Evolutionary conservation across 2,329 filamentous ascomycete genomes (phyloP).

Genomic region (Acrodontium crateriforme): DNA sequence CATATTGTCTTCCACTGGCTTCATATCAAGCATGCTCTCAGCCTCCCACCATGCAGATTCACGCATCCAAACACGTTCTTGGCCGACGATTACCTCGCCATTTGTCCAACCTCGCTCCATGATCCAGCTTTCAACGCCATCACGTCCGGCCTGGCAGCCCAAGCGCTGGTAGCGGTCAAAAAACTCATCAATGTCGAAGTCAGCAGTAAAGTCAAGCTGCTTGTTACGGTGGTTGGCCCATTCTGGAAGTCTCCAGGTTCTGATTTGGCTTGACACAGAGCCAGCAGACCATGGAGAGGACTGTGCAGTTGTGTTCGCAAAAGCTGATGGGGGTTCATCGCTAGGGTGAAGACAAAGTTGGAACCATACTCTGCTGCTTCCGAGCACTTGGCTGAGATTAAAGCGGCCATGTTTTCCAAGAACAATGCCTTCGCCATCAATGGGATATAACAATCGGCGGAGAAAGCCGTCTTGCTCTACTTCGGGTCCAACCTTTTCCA

Average conservation of each 20-base stretch:
- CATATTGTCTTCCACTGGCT: constrained; percentile 43
- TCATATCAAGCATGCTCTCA: constrained; percentile 86
- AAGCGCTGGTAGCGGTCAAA: constrained; percentile 65
- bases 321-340: constrained; percentile 62
- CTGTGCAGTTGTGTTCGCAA: constrained; percentile 57
- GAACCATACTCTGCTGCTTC: constrained; percentile 86
- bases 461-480: constrained; percentile 73
- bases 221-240: constrained; percentile 92
- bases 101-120: constrained; percentile 97
- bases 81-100: constrained; percentile 82
- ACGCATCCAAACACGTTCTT: constrained; percentile 88
- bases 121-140: constrained; percentile 89
- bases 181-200: constrained; percentile 93
- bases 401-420: constrained; percentile 67
- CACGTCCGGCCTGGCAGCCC: constrained; percentile 77
- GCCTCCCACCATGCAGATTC: constrained; percentile 96
- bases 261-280: constrained; percentile 79
- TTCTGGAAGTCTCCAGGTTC: constrained; percentile 84
- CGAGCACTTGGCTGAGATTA: constrained; percentile 59
- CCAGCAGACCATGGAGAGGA: constrained; percentile 89
- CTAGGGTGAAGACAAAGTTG: constrained; percentile 85
- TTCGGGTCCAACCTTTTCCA: constrained; percentile 78
- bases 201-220: constrained; percentile 85
- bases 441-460: constrained; percentile 66
- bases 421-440: constrained; percentile 63